These are phyloP conservation scores for Lasiodiplodia theobromae DNA, from an alignment of 2,329 filamentous ascomycete genomes.

Conservation along the genomic window DNA sequence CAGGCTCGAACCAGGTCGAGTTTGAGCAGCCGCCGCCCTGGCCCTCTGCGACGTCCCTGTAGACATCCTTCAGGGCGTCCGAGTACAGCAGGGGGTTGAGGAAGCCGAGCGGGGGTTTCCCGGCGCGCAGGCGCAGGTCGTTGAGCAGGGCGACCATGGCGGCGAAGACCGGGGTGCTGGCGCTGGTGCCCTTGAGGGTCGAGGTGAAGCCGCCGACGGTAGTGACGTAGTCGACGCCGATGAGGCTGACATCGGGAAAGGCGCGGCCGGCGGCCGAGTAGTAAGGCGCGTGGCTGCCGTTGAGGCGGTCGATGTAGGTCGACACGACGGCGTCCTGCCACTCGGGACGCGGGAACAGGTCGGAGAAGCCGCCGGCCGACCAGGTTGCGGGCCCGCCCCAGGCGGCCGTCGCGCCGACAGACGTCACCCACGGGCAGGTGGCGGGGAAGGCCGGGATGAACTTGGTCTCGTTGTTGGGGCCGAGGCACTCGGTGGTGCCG, in stretches of 20 bases:
- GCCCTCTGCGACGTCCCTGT: conserved; percentile 51
- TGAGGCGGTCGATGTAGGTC: conserved; percentile 51
- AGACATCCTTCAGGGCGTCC: conserved; percentile 44
- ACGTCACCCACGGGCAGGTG: conserved; percentile 60
- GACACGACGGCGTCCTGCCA: conserved; percentile 53
- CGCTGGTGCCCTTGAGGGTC: conserved; percentile 35
- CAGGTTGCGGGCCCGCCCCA: conserved; percentile 35
- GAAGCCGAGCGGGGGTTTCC: conserved; percentile 60
- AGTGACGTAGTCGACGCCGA: conserved; percentile 47
- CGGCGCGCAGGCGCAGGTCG: conserved; percentile 55
- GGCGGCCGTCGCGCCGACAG: conserved; percentile 50
- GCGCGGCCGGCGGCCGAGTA: conserved; percentile 56
- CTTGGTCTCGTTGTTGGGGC: conserved; percentile 41
- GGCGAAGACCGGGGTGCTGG: conserved; percentile 36
- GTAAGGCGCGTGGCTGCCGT: conserved; percentile 46
- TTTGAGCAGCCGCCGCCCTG: conserved; percentile 35
- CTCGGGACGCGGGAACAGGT: conserved; percentile 52
- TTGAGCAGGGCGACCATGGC: conserved; percentile 50
- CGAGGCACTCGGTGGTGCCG: conserved; percentile 53
- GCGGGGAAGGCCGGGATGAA: conserved; percentile 60
- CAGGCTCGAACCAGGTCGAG: conserved; percentile 30
- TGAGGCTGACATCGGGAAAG: conserved; percentile 59
- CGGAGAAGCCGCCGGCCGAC: conserved; percentile 43
- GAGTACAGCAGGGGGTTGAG: conserved; percentile 56
- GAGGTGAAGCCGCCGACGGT: conserved; percentile 32